Percentiles rank a stretch among this genome's conserved stretches.
Conservation (phyloP, 352 stramenopile species). For the Pythium dissotocum region DNA sequence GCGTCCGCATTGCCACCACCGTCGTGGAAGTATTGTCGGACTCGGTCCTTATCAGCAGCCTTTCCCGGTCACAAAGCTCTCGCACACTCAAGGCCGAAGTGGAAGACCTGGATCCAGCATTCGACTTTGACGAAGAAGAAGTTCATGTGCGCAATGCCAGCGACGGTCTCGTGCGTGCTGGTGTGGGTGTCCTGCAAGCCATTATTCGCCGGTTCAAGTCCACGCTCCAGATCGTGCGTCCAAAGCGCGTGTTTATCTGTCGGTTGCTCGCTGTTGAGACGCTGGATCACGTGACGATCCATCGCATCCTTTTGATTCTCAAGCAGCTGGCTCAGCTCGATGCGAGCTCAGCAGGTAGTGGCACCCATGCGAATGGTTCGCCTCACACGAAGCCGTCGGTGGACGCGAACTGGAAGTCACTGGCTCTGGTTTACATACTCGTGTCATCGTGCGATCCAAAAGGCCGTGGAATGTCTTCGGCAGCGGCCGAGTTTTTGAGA, state of each 20-base stretch:
- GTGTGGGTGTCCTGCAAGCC: conserved; percentile 66
- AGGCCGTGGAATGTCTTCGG: conserved; percentile 71
- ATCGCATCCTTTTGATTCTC: conserved; percentile 58
- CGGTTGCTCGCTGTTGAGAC: conserved; percentile 71
- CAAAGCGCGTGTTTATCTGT: conserved; percentile 73
- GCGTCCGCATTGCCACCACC: conserved; percentile 41
- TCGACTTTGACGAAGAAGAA: conserved; percentile 60
- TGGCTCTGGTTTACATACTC: conserved; percentile 69
- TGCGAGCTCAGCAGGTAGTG: conserved; percentile 8
- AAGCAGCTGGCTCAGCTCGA: conserved; percentile 66
- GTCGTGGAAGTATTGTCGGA: conserved; percentile 67
- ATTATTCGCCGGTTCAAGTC: conserved; percentile 75
- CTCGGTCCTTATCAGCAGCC: conserved; percentile 46
- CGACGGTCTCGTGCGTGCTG: conserved; percentile 69
- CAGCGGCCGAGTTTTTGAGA: conserved; percentile 73
- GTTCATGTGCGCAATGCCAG: conserved; percentile 61
- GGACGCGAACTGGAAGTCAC: conserved; percentile 68
- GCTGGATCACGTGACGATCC: conserved; percentile 73
- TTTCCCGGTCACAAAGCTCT: conserved; percentile 35
- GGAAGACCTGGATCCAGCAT: conserved; percentile 37
- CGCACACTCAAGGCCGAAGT: conserved; percentile 2
- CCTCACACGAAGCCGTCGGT: conserved; percentile 35
- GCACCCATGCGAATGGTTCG: conserved; percentile 15
- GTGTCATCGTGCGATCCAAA: conserved; percentile 79
- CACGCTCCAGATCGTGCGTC: conserved; percentile 56